phyloP scores from a whole-genome alignment of 129 eudicot species.

The Arctium minus region DNA sequence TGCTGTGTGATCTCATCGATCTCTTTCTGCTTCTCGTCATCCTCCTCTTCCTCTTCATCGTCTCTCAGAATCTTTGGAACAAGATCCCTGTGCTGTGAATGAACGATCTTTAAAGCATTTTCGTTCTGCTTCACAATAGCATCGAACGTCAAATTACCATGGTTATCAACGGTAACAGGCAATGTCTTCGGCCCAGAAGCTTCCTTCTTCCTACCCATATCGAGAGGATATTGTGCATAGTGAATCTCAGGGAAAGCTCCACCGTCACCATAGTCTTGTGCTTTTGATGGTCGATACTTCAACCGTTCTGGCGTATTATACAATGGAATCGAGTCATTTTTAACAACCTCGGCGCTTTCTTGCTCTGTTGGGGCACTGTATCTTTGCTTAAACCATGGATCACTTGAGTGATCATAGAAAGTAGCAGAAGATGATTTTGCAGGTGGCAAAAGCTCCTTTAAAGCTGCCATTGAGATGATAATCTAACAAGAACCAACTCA shows the following conservation, averaged over 20 bases:
- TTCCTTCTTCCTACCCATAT: conserved; percentile 77
- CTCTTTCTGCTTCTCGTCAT: conserved; percentile 64
- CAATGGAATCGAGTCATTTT: conserved; percentile 44
- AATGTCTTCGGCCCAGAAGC: conserved; percentile 64
- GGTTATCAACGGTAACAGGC: conserved; percentile 80
- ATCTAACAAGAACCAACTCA: not conserved
- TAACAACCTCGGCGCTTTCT: conserved; percentile 37
- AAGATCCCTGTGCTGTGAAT: conserved; percentile 68
- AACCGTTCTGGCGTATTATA: conserved; percentile 65
- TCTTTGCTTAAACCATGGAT: conserved; percentile 86
- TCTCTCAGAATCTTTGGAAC: conserved; percentile 68
- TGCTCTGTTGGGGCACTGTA: conserved; percentile 61
- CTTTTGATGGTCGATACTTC: conserved; percentile 63
- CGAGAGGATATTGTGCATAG: conserved; percentile 88
- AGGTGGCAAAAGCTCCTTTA: conserved; percentile 77
- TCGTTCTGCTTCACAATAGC: conserved; percentile 85
- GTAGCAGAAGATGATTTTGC: conserved; percentile 58
- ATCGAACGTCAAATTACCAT: conserved; percentile 73
- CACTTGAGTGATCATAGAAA: conserved; percentile 73
- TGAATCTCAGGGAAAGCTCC: conserved; percentile 96
- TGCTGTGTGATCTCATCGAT: conserved; percentile 69
- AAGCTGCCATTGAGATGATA: conserved; percentile 46
- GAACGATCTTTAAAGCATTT: conserved; percentile 69
- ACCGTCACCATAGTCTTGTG: conserved; percentile 92
- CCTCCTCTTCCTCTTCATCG: conserved; percentile 46